Percentiles rank a stretch among this genome's conserved stretches.
Conservation (phyloP, 257 asterid genomes). For the Coffea canephora region DNA sequence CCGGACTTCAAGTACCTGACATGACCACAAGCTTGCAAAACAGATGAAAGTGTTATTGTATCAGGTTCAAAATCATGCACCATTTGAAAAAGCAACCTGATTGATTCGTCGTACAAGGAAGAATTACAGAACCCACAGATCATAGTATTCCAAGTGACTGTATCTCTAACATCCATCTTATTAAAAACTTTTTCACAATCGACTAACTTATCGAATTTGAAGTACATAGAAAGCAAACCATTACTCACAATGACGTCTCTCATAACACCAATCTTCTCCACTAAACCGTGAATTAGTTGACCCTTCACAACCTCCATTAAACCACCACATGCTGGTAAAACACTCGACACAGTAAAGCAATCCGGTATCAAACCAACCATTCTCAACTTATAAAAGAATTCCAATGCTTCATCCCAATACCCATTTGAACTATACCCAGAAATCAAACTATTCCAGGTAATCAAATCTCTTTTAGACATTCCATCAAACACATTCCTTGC, state of each 20-base stretch:
- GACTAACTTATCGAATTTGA: constrained; percentile 49
- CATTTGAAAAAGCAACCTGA: constrained; percentile 53
- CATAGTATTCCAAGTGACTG: constrained; percentile 72
- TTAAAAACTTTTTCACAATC: constrained; percentile 45
- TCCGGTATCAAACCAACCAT: constrained; percentile 45
- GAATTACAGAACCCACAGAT: constrained; percentile 58
- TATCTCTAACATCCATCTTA: constrained; percentile 63
- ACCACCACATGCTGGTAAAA: constrained; percentile 60
- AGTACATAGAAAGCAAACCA: constrained; percentile 65
- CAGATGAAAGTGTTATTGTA: constrained; percentile 55
- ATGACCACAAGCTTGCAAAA: constrained; percentile 69
- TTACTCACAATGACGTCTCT: constrained; percentile 49
- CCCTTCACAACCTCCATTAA: constrained; percentile 63
- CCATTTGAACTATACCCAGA: constrained; percentile 75
- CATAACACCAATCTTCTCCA: constrained; percentile 55
- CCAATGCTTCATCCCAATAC: constrained; percentile 56
- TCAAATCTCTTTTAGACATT: constrained; percentile 63
- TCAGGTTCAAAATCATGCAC: constrained; percentile 51
- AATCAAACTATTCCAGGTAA: constrained; percentile 82
- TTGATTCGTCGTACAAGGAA: constrained; percentile 51
- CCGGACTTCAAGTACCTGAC: constrained; percentile 55
- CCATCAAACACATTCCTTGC: constrained; percentile 64
- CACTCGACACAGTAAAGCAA: constrained; percentile 51
- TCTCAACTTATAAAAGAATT: constrained; percentile 39
- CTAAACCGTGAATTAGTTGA: constrained; percentile 55